Base-by-base conservation (phyloP, 805 yeast species). In the Clavispora vitiphila region DNA sequence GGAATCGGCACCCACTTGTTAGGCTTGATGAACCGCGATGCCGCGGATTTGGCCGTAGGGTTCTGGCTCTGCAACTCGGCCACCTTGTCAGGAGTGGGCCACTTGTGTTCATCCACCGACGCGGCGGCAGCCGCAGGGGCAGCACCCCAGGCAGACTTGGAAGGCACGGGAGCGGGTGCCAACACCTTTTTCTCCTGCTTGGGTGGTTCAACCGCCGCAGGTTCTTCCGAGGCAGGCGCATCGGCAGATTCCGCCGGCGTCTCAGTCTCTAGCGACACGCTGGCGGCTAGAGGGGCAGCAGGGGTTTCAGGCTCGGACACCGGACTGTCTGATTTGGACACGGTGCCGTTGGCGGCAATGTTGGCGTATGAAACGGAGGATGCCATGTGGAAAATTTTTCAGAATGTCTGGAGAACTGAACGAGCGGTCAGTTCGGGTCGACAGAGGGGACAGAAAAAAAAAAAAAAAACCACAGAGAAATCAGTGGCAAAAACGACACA, bases 141-240 rank as follows among this genome's bases (percentile, higher is more conserved):
- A 11, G 58, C 39, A 14, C 71, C 72, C 75, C 75, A 69, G 8
- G 64, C 75, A 12, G 70, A 64, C 39, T 63, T 67, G 36, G 61
- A 41, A 8, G 75, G 75, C 39, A 69, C 72, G 1, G 75, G 75
- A 8, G 75, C 75, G 4, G 75, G 74, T 5, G 72, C 69, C 51
- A 69, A 62, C 5, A 54, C 42, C 43, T 66, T 67, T 53, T 64
- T 64, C 37, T 56, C 60, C 40, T 51, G 53, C 41, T 53, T 49
- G 35, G 49, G 32, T n/a, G 26, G 19, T 20, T 31, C 41, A 18
- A 22, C 25, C 10, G 27, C 5, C 7, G 32, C 31, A 7, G 37
- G 14, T 11, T 26, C 39, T 14, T 15, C 20, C 18, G 39, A 35
- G 14, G 40, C 25, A 19, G 46, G 19, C 15, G 44, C 35, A 15